Evolutionary conservation across 2,329 filamentous ascomycete species (phyloP).

Genomic region (Aspergillus carbonarius): DNA sequence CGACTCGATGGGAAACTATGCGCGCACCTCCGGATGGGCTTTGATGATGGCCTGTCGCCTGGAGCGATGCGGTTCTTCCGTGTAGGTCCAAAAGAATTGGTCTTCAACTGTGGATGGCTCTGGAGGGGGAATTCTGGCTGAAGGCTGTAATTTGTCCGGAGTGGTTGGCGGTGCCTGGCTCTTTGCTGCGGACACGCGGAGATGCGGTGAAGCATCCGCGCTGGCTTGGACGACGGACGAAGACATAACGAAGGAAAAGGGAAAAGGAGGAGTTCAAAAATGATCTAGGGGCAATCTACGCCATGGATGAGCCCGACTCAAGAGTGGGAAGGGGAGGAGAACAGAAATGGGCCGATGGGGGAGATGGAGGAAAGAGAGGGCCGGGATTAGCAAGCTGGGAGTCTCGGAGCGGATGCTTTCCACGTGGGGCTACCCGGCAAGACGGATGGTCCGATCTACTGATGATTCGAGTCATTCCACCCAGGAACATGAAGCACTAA

Average conservation of each 20-base stretch:
- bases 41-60: slow-evolving; percentile 93
- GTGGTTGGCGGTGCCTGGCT: slow-evolving; percentile 19
- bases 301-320: slow-evolving; percentile 18
- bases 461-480: background rate
- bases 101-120: slow-evolving; percentile 43
- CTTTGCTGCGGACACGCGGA: slow-evolving; percentile 35
- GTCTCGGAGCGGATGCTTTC: slow-evolving; percentile 30
- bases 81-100: slow-evolving; percentile 98
- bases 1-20: background rate
- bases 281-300: slow-evolving; percentile 9
- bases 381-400: slow-evolving; percentile 14
- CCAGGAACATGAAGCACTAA: no score
- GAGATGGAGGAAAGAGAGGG: slow-evolving; percentile 14
- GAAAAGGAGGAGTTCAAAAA: slow-evolving; percentile 1
- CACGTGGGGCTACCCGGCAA: slow-evolving; percentile 39
- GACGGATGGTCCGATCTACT: slow-evolving; percentile 13
- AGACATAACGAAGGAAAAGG: slow-evolving; percentile 23
- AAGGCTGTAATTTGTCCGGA: slow-evolving; percentile 16
- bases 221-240: slow-evolving; percentile 31
- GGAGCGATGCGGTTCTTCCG: slow-evolving; percentile 93
- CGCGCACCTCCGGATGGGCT: slow-evolving; percentile 83
- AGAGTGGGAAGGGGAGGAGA: slow-evolving; percentile 2
- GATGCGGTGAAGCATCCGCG: slow-evolving; percentile 28
- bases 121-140: slow-evolving; percentile 31
- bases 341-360: slow-evolving; percentile 11